A percentile compares a stretch with the other conserved stretches of the same genome.
Evolutionary conservation across 805 yeast species (phyloP).

Genomic region (Yamadazyma nakazawae): DNA sequence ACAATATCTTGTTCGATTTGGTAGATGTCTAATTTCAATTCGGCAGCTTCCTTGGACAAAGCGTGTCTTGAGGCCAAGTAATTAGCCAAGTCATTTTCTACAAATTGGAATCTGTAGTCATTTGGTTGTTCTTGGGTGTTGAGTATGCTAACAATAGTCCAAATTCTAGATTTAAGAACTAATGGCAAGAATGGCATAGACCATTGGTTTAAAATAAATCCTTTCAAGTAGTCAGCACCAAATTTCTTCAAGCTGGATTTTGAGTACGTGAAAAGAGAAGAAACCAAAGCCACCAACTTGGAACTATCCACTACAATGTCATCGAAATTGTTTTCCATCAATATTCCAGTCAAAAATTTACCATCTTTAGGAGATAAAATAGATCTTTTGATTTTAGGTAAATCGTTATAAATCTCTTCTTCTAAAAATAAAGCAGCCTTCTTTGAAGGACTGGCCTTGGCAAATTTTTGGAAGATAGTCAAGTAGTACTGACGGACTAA

Average conservation of each 20-base stretch:
- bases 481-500: constrained; percentile 40
- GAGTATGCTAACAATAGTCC: constrained; percentile 24
- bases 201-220: constrained; percentile 73
- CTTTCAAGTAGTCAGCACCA: constrained; percentile 51
- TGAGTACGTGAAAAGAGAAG: constrained; percentile 39
- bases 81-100: constrained; percentile 25
- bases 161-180: constrained; percentile 48
- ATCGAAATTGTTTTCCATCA: constrained; percentile 16
- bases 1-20: constrained; percentile 58
- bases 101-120: constrained; percentile 32
- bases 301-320: constrained; percentile 30
- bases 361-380: constrained; percentile 67
- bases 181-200: constrained; percentile 29
- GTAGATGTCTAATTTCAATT: constrained; percentile 44
- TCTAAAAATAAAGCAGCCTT: constrained; percentile 42
- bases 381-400: constrained; percentile 44
- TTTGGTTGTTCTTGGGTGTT: constrained; percentile 21
- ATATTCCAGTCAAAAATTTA: constrained; percentile 15
- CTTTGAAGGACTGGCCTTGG: constrained; percentile 23
- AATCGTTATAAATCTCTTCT: constrained; percentile 55
- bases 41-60: constrained; percentile 43
- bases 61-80: constrained; percentile 38
- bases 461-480: constrained; percentile 2
- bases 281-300: constrained; percentile 22
- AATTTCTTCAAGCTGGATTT: constrained; percentile 47